These are phyloP conservation scores for Orbilia ellipsospora DNA, from an alignment of 2,329 filamentous ascomycete species.

Conservation along the genomic window DNA sequence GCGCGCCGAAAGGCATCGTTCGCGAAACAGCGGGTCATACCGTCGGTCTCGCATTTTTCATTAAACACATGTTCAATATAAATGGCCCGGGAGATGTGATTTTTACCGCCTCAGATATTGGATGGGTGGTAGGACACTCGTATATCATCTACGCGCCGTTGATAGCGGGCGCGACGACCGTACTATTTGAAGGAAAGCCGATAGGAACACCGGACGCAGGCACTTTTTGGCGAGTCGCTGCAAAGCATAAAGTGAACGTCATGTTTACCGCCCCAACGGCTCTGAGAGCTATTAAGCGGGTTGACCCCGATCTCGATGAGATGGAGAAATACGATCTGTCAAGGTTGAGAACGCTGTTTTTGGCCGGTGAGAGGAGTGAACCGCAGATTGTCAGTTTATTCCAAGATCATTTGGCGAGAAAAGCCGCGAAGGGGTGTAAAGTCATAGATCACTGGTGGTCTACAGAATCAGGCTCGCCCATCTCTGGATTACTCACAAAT, in stretches of 20 bases:
- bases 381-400: conserved; percentile 86
- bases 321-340: conserved; percentile 78
- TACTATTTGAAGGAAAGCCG: conserved; percentile 94
- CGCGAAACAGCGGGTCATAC: conserved; percentile 87
- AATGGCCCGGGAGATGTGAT: conserved; percentile 85
- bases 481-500: conserved; percentile 66
- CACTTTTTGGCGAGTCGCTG: conserved; percentile 86
- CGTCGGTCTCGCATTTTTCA: conserved; percentile 83
- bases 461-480: conserved; percentile 76
- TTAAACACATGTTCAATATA: conserved; percentile 84
- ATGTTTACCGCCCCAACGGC: conserved; percentile 90
- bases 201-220: conserved; percentile 87
- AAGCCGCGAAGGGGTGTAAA: conserved; percentile 65
- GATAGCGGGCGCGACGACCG: conserved; percentile 82
- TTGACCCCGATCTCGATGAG: conserved; percentile 79
- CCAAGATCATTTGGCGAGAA: conserved; percentile 72
- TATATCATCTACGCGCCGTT: conserved; percentile 95
- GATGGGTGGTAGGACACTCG: conserved; percentile 87
- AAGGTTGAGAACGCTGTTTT: conserved; percentile 78
- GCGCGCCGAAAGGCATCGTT: conserved; percentile 82
- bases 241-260: conserved; percentile 84
- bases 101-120: conserved; percentile 85
- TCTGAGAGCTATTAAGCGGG: conserved; percentile 84
- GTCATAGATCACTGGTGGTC: conserved; percentile 82
- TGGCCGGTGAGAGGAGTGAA: conserved; percentile 90